These are phyloP conservation scores for Elsinoe perseae DNA, from an alignment of 2,329 filamentous ascomycete genomes.

Conservation along the genomic window DNA sequence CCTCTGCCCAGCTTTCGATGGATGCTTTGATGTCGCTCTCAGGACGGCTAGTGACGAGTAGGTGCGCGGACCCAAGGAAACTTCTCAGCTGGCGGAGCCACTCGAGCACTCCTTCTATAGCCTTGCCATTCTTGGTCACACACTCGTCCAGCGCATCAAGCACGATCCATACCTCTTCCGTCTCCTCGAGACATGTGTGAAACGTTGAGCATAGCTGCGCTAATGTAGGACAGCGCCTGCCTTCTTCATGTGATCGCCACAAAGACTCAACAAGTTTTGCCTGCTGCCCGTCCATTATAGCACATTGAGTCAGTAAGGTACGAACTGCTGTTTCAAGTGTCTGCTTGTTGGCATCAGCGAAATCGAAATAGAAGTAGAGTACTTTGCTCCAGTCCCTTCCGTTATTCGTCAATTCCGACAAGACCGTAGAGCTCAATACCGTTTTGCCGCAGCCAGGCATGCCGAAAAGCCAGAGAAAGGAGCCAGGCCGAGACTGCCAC, in stretches of 20 bases:
- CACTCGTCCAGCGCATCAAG: not conserved
- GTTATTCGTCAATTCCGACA: not conserved
- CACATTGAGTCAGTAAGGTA: not conserved
- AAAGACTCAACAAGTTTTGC: not conserved
- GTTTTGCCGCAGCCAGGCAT: slow-evolving; percentile 13
- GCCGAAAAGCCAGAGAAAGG: slow-evolving; percentile 11
- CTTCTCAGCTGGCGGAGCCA: not conserved
- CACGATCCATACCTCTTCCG: not conserved
- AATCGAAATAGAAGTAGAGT: not conserved
- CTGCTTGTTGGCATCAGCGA: not conserved
- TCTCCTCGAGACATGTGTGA: not conserved
- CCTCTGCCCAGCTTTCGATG: not conserved
- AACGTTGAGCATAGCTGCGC: not conserved
- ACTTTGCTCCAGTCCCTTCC: not conserved
- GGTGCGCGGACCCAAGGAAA: not conserved
- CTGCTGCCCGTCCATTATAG: not conserved
- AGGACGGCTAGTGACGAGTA: not conserved
- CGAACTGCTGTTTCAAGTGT: not conserved
- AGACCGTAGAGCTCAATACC: not conserved
- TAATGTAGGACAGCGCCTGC: not conserved
- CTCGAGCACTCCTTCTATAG: not conserved
- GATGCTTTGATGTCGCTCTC: not conserved
- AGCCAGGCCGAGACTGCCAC: not conserved
- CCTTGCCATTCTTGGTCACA: not conserved
- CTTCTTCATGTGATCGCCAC: not conserved